Percentiles rank a stretch among this genome's conserved stretches.
Evolutionary conservation across 805 yeast species (phyloP).

Genomic region (Brettanomyces sp.): DNA sequence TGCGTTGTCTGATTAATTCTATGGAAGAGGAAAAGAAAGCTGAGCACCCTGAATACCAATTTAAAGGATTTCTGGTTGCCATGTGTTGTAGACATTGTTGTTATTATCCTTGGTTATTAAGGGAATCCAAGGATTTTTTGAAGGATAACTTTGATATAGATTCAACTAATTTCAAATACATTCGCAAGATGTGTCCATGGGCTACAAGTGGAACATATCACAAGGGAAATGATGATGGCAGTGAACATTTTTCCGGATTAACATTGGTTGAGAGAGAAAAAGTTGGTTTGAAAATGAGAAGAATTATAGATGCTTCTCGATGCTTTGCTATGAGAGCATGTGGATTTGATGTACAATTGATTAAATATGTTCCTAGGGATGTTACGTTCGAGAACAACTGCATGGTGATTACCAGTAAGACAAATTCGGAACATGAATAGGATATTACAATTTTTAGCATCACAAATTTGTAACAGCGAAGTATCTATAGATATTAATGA

Average conservation of each 20-base stretch:
- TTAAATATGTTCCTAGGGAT: constrained; percentile 47
- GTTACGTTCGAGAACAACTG: constrained; percentile 59
- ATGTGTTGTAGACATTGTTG: constrained; percentile 93
- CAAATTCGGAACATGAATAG: not conserved
- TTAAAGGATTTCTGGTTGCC: constrained; percentile 64
- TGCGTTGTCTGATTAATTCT: constrained; percentile 44
- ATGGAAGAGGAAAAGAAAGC: constrained; percentile 4
- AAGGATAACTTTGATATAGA: constrained; percentile 20
- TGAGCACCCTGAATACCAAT: constrained; percentile 5
- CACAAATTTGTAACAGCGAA: no score
- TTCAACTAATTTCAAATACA: constrained; percentile 22
- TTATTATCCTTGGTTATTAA: constrained; percentile 43
- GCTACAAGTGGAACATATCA: constrained; percentile 66
- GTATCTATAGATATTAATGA: no score
- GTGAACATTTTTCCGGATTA: constrained; percentile 39
- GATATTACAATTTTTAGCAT: no score
- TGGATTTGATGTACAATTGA: constrained; percentile 39
- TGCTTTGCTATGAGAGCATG: constrained; percentile 32
- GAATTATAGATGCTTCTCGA: constrained; percentile 70
- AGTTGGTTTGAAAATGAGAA: constrained; percentile 60
- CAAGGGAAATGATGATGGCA: constrained; percentile 1
- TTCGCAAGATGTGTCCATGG: constrained; percentile 75
- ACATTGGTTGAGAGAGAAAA: constrained; percentile 39
- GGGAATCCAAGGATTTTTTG: constrained; percentile 35
- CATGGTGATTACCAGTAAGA: constrained; percentile 12